Percentiles rank a stretch among this genome's conserved stretches.
phyloP scores from a whole-genome alignment of 129 eudicot species.

The Helianthus annuus region HanXRQr2.0-SUNRISE NC_035433.2:6693425-6693924 shows the following conservation, averaged over 20 bases:
- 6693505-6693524: background rate
- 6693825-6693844: constrained; percentile 87
- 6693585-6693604: constrained; percentile 62
- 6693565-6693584: constrained; percentile 94
- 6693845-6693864: constrained; percentile 80
- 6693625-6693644: constrained; percentile 92
- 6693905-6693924: constrained; percentile 39
- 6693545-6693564: constrained; percentile 96
- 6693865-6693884: constrained; percentile 97
- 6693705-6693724: background rate
- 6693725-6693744: background rate
- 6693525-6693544: constrained; percentile 56
- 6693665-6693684: constrained; percentile 65
- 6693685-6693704: constrained; percentile 3
- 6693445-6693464: background rate
- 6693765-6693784: constrained; percentile 98
- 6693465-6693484: background rate
- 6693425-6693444: background rate
- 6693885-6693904: constrained; percentile 95
- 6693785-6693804: constrained; percentile 90
- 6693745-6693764: constrained; percentile 27
- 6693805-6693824: constrained; percentile 65
- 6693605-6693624: constrained; percentile 84
- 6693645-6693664: constrained; percentile 97
- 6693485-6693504: background rate